These are phyloP conservation scores for Harrya chromipes DNA, from an alignment of 768 basidiomycete genomes.

Conservation along the genomic window DNA sequence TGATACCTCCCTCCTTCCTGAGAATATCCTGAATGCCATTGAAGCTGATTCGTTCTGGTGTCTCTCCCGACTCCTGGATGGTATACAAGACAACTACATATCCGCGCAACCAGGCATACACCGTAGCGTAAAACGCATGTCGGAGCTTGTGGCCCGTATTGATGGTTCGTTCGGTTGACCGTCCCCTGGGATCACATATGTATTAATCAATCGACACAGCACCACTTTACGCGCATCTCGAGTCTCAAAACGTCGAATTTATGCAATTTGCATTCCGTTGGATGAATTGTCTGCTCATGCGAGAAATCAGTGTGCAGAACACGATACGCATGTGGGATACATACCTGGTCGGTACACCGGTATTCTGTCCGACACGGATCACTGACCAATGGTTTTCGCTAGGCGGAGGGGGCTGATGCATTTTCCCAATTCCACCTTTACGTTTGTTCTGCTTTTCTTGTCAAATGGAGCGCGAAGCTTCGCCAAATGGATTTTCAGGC, in stretches of 20 bases:
- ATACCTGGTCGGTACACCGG: conserved; percentile 68
- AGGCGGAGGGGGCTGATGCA: conserved; percentile 97
- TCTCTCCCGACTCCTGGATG: conserved; percentile 89
- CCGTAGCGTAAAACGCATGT: conserved; percentile 89
- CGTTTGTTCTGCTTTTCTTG: conserved; percentile 96
- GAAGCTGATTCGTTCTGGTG: conserved; percentile 99
- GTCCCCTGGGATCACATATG: not conserved
- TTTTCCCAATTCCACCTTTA: conserved; percentile 99
- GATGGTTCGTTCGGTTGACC: conserved; percentile 54
- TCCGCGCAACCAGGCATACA: conserved; percentile 96
- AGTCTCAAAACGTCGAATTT: conserved; percentile 92
- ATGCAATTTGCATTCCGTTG: conserved; percentile 99
- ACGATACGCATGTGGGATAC: conserved; percentile 99
- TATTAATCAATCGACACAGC: conserved; percentile 47
- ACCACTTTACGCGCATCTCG: conserved; percentile 83
- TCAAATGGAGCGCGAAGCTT: conserved; percentile 91
- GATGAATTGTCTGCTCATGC: conserved; percentile 99
- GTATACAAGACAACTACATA: conserved; percentile 98
- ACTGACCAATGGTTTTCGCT: conserved; percentile 1
- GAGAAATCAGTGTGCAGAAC: conserved; percentile 94
- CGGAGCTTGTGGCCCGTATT: conserved; percentile 86
- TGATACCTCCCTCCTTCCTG: conserved; percentile 73
- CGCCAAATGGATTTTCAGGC: conserved; percentile 99
- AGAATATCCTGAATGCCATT: conserved; percentile 71
- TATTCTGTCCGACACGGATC: not conserved